A percentile compares a stretch with the other conserved stretches of the same genome.
Conservation (phyloP, 768 basidiomycete species). For the Leccinum arenicola region DNA sequence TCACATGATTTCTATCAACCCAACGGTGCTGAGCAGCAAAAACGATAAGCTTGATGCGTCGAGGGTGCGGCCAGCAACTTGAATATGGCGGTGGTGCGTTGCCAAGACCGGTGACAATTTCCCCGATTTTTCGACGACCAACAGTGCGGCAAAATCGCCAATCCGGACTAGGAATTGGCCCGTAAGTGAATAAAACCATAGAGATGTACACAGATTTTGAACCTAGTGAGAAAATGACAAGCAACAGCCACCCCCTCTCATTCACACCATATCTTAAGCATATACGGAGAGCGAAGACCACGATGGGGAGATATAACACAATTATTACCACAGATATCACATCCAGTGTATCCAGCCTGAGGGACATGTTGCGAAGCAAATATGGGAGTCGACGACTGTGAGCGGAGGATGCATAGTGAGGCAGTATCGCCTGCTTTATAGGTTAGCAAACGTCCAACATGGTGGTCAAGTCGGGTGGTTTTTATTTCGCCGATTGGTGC, state of each 20-base stretch:
- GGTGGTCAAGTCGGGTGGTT: too few relatives aligned
- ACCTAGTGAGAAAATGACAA: slow-evolving; percentile 59
- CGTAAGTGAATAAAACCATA: slow-evolving; percentile 1
- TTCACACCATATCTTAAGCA: slow-evolving; percentile 53
- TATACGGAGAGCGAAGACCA: slow-evolving; percentile 43
- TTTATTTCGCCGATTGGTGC: too few relatives aligned
- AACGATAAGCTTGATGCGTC: slow-evolving; percentile 39
- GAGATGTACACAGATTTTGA: slow-evolving; percentile 21
- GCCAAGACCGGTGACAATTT: too few relatives aligned
- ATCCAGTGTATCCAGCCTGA: slow-evolving; percentile 20
- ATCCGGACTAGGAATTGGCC: slow-evolving; percentile 45
- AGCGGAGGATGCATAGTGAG: neutral
- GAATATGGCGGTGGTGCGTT: too few relatives aligned
- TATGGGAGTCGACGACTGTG: neutral
- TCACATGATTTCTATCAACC: slow-evolving; percentile 35
- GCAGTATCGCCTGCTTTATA: neutral
- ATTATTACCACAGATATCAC: slow-evolving; percentile 55
- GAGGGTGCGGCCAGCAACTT: neutral
- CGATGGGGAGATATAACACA: slow-evolving; percentile 56
- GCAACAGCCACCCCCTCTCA: slow-evolving; percentile 65
- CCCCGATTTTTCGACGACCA: too few relatives aligned
- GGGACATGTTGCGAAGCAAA: slow-evolving; percentile 26
- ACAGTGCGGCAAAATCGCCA: too few relatives aligned
- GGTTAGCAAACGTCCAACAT: too few relatives aligned
- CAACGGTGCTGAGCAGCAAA: slow-evolving; percentile 36